A percentile compares a stretch with the other conserved stretches of the same genome.
Evolutionary conservation across 2,329 filamentous ascomycete species (phyloP).

Genomic region (Dichotomopilus funicola): DNA sequence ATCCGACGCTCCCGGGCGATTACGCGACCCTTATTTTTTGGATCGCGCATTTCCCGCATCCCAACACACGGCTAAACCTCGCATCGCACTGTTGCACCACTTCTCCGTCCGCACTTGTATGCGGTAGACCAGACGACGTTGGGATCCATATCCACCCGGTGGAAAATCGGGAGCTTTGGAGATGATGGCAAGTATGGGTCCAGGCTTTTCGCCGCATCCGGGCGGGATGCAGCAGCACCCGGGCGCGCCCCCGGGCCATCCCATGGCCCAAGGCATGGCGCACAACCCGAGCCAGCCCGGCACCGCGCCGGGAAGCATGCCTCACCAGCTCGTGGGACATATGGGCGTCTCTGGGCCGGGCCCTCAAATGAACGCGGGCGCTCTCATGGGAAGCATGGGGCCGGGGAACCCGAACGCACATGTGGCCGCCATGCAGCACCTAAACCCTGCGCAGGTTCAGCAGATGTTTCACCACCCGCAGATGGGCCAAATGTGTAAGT

Average conservation of each 20-base stretch:
- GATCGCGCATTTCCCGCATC: conserved; percentile 4
- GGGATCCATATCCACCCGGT: conserved; percentile 54
- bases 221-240: conserved; percentile 65
- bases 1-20: conserved; percentile 4
- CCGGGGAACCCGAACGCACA: conserved; percentile 62
- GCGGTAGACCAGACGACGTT: conserved; percentile 39
- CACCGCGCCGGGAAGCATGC: conserved; percentile 56
- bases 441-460: conserved; percentile 56
- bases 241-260: conserved; percentile 59
- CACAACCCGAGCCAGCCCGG: conserved; percentile 66
- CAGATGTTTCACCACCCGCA: conserved; percentile 54
- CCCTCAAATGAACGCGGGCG: conserved; percentile 63
- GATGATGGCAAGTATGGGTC: conserved; percentile 67
- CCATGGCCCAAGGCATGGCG: conserved; percentile 55
- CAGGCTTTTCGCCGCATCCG: conserved; percentile 60
- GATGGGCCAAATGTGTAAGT: conserved; percentile 33
- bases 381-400: conserved; percentile 72
- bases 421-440: conserved; percentile 59
- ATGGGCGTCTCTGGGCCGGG: conserved; percentile 68
- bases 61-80: not conserved
- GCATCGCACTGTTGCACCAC: too few species aligned
- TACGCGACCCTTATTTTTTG: conserved; percentile 6
- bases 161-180: conserved; percentile 45
- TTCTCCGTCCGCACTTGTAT: conserved; percentile 30
- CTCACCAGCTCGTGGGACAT: conserved; percentile 60